These are phyloP conservation scores for Colletotrichum musae DNA, from an alignment of 2,329 filamentous ascomycete species.

Conservation along the genomic window DNA sequence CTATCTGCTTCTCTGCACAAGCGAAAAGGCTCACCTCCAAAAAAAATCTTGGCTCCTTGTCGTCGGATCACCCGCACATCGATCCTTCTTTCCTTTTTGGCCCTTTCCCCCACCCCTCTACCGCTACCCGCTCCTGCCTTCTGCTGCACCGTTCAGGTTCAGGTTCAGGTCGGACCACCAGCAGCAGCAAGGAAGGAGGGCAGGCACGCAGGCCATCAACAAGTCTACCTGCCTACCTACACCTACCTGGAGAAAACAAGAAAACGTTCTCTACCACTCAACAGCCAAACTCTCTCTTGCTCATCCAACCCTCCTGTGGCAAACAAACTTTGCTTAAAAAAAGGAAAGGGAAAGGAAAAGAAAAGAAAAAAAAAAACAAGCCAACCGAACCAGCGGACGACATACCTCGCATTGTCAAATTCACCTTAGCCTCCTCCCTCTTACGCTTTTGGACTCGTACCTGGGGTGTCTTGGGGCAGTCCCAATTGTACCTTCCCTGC, in stretches of 20 bases:
- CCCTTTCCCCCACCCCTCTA: neutral
- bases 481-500: too few species aligned
- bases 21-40: neutral
- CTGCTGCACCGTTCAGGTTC: too few species aligned
- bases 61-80: conserved; percentile 3
- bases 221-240: neutral
- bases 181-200: neutral
- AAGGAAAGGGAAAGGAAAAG: too few species aligned
- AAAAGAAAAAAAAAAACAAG: too few species aligned
- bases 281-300: conserved; percentile 21
- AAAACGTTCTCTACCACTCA: conserved; percentile 19
- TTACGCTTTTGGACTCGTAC: too few species aligned
- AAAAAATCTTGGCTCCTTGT: neutral
- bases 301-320: conserved; percentile 31
- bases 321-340: conserved; percentile 32
- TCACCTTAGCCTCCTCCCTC: too few species aligned
- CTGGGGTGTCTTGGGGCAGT: too few species aligned
- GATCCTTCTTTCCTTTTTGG: neutral
- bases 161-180: neutral
- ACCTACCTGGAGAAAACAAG: neutral
- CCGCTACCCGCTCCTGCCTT: neutral
- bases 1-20: neutral
- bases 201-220: conserved; percentile 14
- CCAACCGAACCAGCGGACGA: conserved; percentile 5
- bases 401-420: conserved; percentile 1